Percentiles rank a stretch among this genome's conserved stretches.
Evolutionary conservation across 2,329 filamentous ascomycete genomes (phyloP).

Genomic region (Exophiala dermatitidis): DNA sequence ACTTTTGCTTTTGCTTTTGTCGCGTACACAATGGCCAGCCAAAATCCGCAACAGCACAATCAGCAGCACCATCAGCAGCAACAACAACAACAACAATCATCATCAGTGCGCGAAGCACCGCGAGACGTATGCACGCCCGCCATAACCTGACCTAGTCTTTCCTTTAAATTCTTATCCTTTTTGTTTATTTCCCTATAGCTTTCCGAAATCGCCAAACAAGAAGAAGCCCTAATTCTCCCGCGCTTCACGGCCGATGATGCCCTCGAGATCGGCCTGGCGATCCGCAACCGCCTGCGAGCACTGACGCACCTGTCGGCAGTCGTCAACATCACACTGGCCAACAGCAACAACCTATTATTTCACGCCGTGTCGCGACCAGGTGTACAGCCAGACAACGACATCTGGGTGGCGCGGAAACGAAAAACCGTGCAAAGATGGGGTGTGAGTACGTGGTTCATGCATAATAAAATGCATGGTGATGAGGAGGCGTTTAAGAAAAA

Average conservation of each 20-base stretch:
- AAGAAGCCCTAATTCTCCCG: constrained; percentile 29
- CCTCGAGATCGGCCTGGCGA: constrained; percentile 34
- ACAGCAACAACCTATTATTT: constrained; percentile 56
- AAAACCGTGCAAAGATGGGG: constrained; percentile 67
- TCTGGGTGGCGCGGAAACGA: constrained; percentile 64
- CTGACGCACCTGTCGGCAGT: constrained; percentile 34
- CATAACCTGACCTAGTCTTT: not conserved
- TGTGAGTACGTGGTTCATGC: constrained; percentile 62
- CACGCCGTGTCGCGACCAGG: constrained; percentile 61
- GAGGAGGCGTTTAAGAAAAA: constrained; percentile 59
- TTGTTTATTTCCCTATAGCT: constrained; percentile 11
- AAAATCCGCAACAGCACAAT: not conserved
- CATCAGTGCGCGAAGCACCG: constrained; percentile 16
- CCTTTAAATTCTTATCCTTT: not conserved
- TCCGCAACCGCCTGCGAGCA: constrained; percentile 35
- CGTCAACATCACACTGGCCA: constrained; percentile 36
- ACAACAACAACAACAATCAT: constrained; percentile 6
- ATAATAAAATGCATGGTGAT: constrained; percentile 58
- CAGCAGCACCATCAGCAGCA: not conserved
- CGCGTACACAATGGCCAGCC: no score
- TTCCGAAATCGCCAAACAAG: constrained; percentile 17
- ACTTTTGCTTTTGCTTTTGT: no score
- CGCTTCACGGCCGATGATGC: constrained; percentile 37
- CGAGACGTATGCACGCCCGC: constrained; percentile 17
- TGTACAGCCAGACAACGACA: constrained; percentile 62